Conservation (phyloP, 2,329 filamentous ascomycete genomes). For the Juglanconis sp. region DNA sequence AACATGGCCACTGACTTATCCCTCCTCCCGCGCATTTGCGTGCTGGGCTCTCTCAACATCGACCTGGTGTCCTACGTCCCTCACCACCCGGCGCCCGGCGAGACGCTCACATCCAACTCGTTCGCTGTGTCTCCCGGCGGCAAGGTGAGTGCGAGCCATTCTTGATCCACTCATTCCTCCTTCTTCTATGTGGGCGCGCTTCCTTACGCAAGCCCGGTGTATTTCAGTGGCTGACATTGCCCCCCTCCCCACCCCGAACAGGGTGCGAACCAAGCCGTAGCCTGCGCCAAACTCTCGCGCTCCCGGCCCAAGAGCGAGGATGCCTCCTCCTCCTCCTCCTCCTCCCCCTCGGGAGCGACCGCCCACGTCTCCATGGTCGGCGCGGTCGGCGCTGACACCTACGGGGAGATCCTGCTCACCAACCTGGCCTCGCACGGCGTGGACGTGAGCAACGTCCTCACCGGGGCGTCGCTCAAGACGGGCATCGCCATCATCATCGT, state of each 20-base stretch:
- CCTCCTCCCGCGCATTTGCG: constrained; percentile 58
- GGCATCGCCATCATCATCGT: constrained; percentile 75
- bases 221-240: background rate
- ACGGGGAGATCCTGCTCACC: constrained; percentile 56
- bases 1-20: constrained; percentile 23
- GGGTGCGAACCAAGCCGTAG: constrained; percentile 91
- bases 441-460: constrained; percentile 51
- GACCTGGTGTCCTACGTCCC: constrained; percentile 87
- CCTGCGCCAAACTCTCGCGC: constrained; percentile 77
- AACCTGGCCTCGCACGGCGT: constrained; percentile 62
- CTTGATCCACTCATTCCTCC: background rate
- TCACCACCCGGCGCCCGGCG: constrained; percentile 77
- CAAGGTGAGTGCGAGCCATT: constrained; percentile 46
- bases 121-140: constrained; percentile 83
- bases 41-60: constrained; percentile 91
- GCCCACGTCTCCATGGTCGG: constrained; percentile 65
- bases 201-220: no score
- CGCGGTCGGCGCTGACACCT: constrained; percentile 67
- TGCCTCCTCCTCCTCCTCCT: constrained; percentile 27
- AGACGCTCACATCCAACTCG: constrained; percentile 77
- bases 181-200: background rate
- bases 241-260: background rate
- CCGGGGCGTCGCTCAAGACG: constrained; percentile 48
- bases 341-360: constrained; percentile 53
- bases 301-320: constrained; percentile 25